phyloP scores from a whole-genome alignment of 345 rosid genomes.

The Conringia planisiliqua region DNA sequence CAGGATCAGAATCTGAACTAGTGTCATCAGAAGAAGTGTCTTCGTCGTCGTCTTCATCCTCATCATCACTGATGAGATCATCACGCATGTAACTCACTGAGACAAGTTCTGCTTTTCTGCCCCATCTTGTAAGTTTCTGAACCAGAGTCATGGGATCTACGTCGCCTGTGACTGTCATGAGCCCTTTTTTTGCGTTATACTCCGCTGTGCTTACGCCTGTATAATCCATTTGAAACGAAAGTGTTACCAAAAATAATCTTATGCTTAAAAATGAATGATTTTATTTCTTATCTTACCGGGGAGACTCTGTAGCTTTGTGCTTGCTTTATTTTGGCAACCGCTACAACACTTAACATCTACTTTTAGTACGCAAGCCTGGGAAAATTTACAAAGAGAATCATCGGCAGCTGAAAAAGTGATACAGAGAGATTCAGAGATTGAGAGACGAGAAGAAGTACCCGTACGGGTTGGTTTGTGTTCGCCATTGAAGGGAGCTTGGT shows the following conservation, averaged over 20 bases:
- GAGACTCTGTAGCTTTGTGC: background rate
- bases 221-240: background rate
- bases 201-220: constrained; percentile 18
- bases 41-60: background rate
- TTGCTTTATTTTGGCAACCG: constrained; percentile 16
- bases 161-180: constrained; percentile 23
- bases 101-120: constrained; percentile 9
- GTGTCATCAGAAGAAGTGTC: background rate
- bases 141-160: constrained; percentile 14
- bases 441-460: constrained; percentile 10
- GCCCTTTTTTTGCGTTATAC: constrained; percentile 10
- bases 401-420: background rate
- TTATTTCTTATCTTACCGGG: background rate
- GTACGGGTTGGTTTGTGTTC: constrained; percentile 9
- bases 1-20: constrained; percentile 16
- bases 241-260: background rate
- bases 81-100: constrained; percentile 6
- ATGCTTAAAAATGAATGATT: background rate
- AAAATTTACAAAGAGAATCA: background rate
- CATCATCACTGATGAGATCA: background rate
- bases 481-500: constrained; percentile 18
- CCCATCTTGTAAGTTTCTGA: background rate
- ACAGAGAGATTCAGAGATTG: background rate
- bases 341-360: constrained; percentile 23
- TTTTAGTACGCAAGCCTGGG: constrained; percentile 27